Conservation (phyloP, 2,329 filamentous ascomycete species). For the Colletotrichum ledebouriae region DNA sequence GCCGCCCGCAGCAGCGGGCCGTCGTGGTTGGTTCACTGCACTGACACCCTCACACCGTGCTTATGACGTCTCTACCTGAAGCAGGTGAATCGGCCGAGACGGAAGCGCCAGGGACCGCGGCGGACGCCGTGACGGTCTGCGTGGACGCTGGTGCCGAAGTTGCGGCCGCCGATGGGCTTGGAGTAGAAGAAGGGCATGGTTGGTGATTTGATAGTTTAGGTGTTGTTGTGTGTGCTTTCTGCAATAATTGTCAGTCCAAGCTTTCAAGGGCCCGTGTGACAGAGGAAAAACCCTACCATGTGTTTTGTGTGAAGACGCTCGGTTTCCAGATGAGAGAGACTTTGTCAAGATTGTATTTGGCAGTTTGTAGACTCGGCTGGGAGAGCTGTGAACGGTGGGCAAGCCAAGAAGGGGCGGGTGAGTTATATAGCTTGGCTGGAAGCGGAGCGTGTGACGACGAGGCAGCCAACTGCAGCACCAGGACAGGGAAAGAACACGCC, state of each 20-base stretch:
- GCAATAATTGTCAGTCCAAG: neutral
- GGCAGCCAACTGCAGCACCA: neutral
- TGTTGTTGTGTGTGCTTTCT: neutral
- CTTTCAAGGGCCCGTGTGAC: neutral
- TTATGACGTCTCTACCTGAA: slow-evolving; percentile 52
- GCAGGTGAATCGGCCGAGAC: slow-evolving; percentile 64
- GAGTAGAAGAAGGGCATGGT: slow-evolving; percentile 63
- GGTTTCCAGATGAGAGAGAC: neutral
- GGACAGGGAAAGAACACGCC: neutral
- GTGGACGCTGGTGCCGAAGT: slow-evolving; percentile 64
- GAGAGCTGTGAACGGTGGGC: neutral
- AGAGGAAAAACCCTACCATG: neutral
- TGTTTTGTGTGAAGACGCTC: neutral
- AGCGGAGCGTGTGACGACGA: slow-evolving; percentile 32
- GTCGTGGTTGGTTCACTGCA: slow-evolving; percentile 5
- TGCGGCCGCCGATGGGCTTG: slow-evolving; percentile 61
- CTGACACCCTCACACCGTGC: slow-evolving; percentile 7
- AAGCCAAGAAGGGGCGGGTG: slow-evolving; percentile 21
- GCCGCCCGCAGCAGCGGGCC: neutral
- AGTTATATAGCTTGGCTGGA: slow-evolving; percentile 16
- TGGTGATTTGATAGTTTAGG: neutral
- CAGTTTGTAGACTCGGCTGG: slow-evolving; percentile 6
- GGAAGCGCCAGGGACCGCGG: slow-evolving; percentile 65
- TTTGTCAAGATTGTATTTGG: neutral
- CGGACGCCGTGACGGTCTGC: slow-evolving; percentile 61